Evolutionary conservation across 23 red algal genomes (phyloP), one percentile per base, ranked within the genome.

Genomic region (Rhodosorus marinus): DNA sequence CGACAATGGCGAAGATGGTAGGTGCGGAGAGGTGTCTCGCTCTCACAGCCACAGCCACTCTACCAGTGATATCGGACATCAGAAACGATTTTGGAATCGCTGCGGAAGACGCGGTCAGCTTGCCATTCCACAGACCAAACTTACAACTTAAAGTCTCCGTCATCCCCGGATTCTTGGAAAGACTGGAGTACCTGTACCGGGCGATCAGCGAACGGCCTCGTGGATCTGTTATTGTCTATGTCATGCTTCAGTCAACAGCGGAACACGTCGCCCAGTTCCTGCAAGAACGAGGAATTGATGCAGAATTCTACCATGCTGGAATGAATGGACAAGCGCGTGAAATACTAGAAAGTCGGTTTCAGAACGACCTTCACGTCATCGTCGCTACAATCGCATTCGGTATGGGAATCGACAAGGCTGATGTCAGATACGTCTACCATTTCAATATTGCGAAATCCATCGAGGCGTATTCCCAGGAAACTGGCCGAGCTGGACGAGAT

Each of bases 301-400:
- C 74, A 25, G 36, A 32, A 26, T 26, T 21, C 49, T 98, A 98
- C 57, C 90, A 98, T 59, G 90, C 78, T 26, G 90, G 90, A 1
- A 75, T 98, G 53, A 46, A 47, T 19, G 43, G 48, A 31, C 79
- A 98, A 31, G 75, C 84, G 51, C 62, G 90, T 15, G 28, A 17
- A 23, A 52, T 66, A 3, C 74, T 85, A 51, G 61, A 98, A 7
- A 54, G 49, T 33, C 86, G 84, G 50, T 57, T 72, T 57, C 42
- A 20, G 29, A 26, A 11, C 14, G 20, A 23, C n/a, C 60, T 81
- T 36, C 69, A 55, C 8, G 29, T 98, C 0, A 81, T 98, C 17
- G 72, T 73, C 17, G 90, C 90, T 24, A 98, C 90, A 6, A 85
- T 98, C 22, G 90, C 90, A n/a, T 98, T 98, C 51, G 90, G 90